These are phyloP conservation scores for Rubroboletus pulcherrimus DNA, from an alignment of 768 basidiomycete genomes.

Conservation along the genomic window DNA sequence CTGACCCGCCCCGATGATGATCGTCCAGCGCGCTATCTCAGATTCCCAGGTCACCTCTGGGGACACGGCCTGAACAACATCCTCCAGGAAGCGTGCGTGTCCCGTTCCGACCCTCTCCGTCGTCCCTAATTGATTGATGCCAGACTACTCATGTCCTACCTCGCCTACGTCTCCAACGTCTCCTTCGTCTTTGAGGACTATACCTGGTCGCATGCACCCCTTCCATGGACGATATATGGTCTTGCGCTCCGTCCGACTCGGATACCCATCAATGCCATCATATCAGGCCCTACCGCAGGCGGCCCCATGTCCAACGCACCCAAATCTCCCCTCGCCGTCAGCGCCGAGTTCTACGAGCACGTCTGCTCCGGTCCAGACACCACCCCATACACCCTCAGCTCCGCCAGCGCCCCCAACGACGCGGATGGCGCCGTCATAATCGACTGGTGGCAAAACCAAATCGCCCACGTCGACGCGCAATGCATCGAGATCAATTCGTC, in stretches of 20 bases:
- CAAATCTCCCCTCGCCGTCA: constrained; percentile 37
- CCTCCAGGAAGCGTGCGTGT: constrained; percentile 55
- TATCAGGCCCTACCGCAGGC: constrained; percentile 54
- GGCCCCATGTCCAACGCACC: constrained; percentile 33
- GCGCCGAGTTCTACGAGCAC: constrained; percentile 45
- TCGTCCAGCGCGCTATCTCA: constrained; percentile 35
- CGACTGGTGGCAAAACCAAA: constrained; percentile 45
- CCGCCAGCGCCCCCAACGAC: constrained; percentile 33
- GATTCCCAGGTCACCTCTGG: constrained; percentile 56
- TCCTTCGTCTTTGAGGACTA: constrained; percentile 65
- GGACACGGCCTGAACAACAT: constrained; percentile 61
- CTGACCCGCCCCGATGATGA: neutral
- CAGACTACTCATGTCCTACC: constrained; percentile 49
- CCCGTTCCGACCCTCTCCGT: neutral
- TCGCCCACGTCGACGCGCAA: constrained; percentile 34
- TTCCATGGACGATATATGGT: constrained; percentile 54
- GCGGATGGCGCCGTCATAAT: constrained; percentile 43
- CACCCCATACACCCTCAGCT: constrained; percentile 33
- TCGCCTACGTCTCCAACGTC: constrained; percentile 47
- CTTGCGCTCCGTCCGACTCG: constrained; percentile 48
- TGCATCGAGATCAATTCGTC: constrained; percentile 46
- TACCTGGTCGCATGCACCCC: constrained; percentile 51
- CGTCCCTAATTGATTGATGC: neutral
- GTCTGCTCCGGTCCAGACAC: constrained; percentile 40
- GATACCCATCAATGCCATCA: constrained; percentile 57